Percentiles rank a stretch among this genome's conserved stretches.
Evolutionary conservation across 345 rosid species (phyloP).

Genomic region (Arabidopsis arenosa): DNA sequence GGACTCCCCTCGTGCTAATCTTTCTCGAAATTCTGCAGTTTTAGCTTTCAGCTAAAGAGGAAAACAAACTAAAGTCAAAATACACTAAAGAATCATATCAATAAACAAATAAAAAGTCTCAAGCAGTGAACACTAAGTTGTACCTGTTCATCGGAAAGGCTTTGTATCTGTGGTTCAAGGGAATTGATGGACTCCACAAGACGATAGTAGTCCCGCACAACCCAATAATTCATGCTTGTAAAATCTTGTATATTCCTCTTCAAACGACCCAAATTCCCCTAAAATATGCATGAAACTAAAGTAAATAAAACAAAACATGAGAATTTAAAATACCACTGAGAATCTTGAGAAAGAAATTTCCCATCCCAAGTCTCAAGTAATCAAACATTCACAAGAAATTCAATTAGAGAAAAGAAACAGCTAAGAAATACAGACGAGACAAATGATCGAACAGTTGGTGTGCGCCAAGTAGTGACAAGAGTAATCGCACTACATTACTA

Average conservation of each 20-base stretch:
- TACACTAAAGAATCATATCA: slow-evolving; percentile 1
- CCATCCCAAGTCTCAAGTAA: slow-evolving; percentile 3
- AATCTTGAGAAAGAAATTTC: not conserved
- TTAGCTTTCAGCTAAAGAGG: slow-evolving; percentile 68
- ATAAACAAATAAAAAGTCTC: not conserved
- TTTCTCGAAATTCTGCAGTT: slow-evolving; percentile 72
- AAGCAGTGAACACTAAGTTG: slow-evolving; percentile 24
- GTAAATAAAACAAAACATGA: not conserved
- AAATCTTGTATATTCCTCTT: slow-evolving; percentile 57
- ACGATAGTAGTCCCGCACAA: slow-evolving; percentile 83
- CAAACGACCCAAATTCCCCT: slow-evolving; percentile 58
- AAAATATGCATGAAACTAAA: slow-evolving; percentile 15
- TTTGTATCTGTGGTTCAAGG: slow-evolving; percentile 60
- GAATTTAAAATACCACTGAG: slow-evolving; percentile 4
- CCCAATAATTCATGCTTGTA: slow-evolving; percentile 83
- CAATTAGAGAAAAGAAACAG: not conserved
- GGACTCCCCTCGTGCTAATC: slow-evolving; percentile 67
- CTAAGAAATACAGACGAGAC: slow-evolving; percentile 28
- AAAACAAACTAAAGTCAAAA: slow-evolving; percentile 2
- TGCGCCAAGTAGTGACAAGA: slow-evolving; percentile 10
- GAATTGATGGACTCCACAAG: slow-evolving; percentile 74
- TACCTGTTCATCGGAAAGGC: slow-evolving; percentile 86
- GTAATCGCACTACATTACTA: not conserved
- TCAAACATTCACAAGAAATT: not conserved
- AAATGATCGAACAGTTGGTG: slow-evolving; percentile 62